Conservation (phyloP, 2,329 filamentous ascomycete genomes). For the Pseudofabraea citricarpa region DNA sequence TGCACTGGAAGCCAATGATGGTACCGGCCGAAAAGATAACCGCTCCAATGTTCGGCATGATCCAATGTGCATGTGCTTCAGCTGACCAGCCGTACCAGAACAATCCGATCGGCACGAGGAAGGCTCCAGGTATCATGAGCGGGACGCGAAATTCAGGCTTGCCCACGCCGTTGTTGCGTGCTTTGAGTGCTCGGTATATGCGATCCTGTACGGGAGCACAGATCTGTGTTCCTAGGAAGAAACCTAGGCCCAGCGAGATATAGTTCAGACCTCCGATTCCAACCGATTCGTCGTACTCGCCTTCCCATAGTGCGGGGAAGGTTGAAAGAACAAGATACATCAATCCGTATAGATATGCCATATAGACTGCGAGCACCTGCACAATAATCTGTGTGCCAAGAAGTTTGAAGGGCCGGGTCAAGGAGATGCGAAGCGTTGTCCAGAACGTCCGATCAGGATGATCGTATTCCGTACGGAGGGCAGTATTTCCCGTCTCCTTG, state of each 20-base stretch:
- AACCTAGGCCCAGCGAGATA: conserved; percentile 41
- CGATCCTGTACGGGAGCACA: conserved; percentile 40
- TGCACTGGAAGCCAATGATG: conserved; percentile 20
- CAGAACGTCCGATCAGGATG: conserved; percentile 25
- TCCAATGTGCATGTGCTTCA: conserved; percentile 44
- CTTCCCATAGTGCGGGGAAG: conserved; percentile 52
- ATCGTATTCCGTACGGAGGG: conserved; percentile 48
- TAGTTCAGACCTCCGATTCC: conserved; percentile 52
- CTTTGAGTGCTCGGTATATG: conserved; percentile 16
- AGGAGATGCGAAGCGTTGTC: conserved; percentile 31
- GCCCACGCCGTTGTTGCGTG: conserved; percentile 13
- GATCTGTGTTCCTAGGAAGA: conserved; percentile 28
- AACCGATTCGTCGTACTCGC: conserved; percentile 47
- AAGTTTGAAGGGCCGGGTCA: conserved; percentile 42
- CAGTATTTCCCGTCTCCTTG: conserved; percentile 42
- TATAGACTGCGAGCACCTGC: conserved; percentile 44
- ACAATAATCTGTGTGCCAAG: conserved; percentile 47
- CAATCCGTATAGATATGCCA: conserved; percentile 44
- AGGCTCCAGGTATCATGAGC: conserved; percentile 46
- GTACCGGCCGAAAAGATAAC: conserved; percentile 43
- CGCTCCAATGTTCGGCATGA: conserved; percentile 51
- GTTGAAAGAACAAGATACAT: conserved; percentile 52
- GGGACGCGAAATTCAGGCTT: conserved; percentile 58
- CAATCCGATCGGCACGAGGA: conserved; percentile 51
- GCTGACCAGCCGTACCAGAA: conserved; percentile 55